These are phyloP conservation scores for Erodium maritimum DNA, from an alignment of 345 rosid genomes.

Conservation along the genomic window DNA sequence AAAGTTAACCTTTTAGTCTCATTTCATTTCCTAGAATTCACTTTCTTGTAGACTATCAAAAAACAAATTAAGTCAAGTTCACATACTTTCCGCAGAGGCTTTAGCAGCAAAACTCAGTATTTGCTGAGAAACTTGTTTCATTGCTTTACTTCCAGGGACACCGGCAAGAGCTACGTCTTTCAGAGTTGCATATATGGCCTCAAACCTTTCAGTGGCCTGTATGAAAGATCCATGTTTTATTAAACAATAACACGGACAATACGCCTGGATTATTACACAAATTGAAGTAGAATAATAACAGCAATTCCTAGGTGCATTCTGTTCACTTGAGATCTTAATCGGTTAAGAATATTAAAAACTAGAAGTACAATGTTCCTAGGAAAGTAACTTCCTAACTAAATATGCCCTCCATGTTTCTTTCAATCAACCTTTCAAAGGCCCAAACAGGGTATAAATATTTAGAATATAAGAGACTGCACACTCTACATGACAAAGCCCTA, in stretches of 20 bases:
- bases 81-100: slow-evolving; percentile 51
- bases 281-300: no score
- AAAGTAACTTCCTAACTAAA: not conserved
- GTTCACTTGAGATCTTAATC: not conserved
- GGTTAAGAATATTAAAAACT: not conserved
- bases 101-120: slow-evolving; percentile 28
- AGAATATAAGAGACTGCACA: not conserved
- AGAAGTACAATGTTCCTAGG: not conserved
- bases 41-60: no score
- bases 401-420: not conserved
- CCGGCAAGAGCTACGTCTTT: slow-evolving; percentile 66
- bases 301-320: not conserved
- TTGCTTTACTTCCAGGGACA: slow-evolving; percentile 45
- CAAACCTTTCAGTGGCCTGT: slow-evolving; percentile 65
- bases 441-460: not conserved
- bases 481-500: slow-evolving; percentile 1
- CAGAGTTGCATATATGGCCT: slow-evolving; percentile 41
- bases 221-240: not conserved
- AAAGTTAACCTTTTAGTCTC: not conserved
- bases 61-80: not conserved
- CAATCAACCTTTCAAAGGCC: not conserved
- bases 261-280: no score
- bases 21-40: not conserved
- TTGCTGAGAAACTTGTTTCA: slow-evolving; percentile 57
- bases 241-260: no score